Conservation (phyloP, 192 early-diverging fungal species). For the Helicostylum pulchrum region DNA sequence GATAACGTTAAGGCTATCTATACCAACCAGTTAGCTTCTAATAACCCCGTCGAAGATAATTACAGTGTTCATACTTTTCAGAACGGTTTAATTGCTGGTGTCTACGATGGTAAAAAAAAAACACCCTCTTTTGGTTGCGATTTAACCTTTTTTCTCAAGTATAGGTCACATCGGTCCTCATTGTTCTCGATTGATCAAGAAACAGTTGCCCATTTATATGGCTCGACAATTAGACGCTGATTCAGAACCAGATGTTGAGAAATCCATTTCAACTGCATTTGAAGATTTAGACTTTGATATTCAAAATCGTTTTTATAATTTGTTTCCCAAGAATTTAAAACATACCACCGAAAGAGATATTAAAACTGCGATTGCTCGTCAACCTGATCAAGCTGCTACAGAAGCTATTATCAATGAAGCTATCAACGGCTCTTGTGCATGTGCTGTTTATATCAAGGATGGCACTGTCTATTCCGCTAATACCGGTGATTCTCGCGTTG, state of each 20-base stretch:
- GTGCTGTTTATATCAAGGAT: conserved; percentile 51
- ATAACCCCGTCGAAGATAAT: conserved; percentile 52
- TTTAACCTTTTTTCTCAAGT: not conserved
- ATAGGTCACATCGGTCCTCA: conserved; percentile 48
- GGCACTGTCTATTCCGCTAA: conserved; percentile 51
- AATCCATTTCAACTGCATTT: conserved; percentile 44
- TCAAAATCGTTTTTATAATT: conserved; percentile 28
- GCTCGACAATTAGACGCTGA: conserved; percentile 38
- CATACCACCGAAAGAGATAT: conserved; percentile 34
- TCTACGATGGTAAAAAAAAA: conserved; percentile 46
- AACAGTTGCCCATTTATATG: conserved; percentile 45
- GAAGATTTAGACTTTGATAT: conserved; percentile 47
- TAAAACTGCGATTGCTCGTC: conserved; percentile 1
- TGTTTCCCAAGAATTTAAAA: conserved; percentile 41
- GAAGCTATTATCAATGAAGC: conserved; percentile 38
- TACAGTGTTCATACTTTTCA: conserved; percentile 36
- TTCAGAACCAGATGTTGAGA: conserved; percentile 31
- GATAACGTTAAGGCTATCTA: conserved; percentile 41
- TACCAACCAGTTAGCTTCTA: conserved; percentile 48
- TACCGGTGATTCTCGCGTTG: conserved; percentile 53
- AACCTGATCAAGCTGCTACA: conserved; percentile 28
- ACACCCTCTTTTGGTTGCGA: not conserved
- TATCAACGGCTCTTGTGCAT: conserved; percentile 50
- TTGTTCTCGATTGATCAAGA: conserved; percentile 43
- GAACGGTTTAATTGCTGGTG: conserved; percentile 46